Base-by-base conservation (phyloP, 768 basidiomycete genomes). In the Lyophyllum decastes region DNA sequence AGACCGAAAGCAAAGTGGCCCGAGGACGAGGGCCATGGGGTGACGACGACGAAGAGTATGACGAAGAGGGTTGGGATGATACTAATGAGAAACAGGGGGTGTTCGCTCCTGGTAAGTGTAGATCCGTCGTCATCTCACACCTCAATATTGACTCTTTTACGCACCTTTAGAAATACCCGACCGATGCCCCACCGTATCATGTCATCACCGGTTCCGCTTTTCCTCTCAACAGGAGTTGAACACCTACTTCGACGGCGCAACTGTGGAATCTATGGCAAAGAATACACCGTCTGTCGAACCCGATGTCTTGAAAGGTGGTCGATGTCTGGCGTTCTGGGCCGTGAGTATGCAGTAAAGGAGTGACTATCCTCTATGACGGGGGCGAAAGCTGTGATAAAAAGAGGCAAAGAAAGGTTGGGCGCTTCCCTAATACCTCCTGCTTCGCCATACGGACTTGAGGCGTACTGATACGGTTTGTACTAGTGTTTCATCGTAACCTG, bases 81-180 rank as follows among this genome's bases (percentile, higher is more conserved):
- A n/a, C n/a, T n/a, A n/a, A n/a, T 11, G 11, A 16, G 16, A 22
- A n/a, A n/a, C n/a, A 35, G 8, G 33, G 53, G 45, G 45, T 25
- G 4, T 54, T 47, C 27, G 53, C 44, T n/a, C 53, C 53, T 47
- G 45, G 53, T 54, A 35, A n/a, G 44, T 10, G 5, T 3, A n/a
- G 0, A 24, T 34, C 22, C 44, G 30, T 46, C n/a, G n/a, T 19
- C 11, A 22, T 22, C 26, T 11, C 47, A 19, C 9, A 24, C 12
- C 12, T 27, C 17, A 16, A 48, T 22, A 10, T 1, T 24, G 44
- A 19, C 16, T 12, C 45, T 16, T n/a, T 16, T 11, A 21, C 26
- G 27, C 21, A 16, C 17, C 19, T 46, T 11, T n/a, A 47, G 53
- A 26, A 35, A 16, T 14, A 16, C 22, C 21, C 16, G 19, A 34